Evolutionary conservation across 2,329 filamentous ascomycete species (phyloP).

Genomic region (Ophiocordyceps unilateralis): DNA sequence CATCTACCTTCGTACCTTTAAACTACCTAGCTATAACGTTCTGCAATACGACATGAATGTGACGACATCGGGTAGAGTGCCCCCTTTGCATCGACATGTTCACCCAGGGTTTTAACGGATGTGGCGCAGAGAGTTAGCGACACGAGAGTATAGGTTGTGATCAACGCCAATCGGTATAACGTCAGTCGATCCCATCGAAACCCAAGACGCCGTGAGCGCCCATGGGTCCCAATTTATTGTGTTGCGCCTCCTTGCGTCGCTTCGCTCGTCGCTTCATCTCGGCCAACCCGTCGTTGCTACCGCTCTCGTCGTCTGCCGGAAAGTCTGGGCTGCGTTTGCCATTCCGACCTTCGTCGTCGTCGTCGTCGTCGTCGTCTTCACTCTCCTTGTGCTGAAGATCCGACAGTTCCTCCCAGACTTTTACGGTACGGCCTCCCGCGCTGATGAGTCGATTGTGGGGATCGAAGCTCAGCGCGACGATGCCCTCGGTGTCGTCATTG

Average conservation of each 20-base stretch:
- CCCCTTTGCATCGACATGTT: too few species aligned
- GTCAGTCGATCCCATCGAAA: slow-evolving; percentile 28
- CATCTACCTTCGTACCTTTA: too few species aligned
- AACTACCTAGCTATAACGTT: too few species aligned
- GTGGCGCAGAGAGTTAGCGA: too few species aligned
- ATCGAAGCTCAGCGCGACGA: slow-evolving; percentile 71
- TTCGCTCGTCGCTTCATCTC: slow-evolving; percentile 29
- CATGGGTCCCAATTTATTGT: slow-evolving; percentile 27
- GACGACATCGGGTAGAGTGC: too few species aligned
- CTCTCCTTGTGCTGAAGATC: slow-evolving; percentile 25
- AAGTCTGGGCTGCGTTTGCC: slow-evolving; percentile 17
- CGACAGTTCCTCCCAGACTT: slow-evolving; percentile 81
- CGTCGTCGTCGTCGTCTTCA: slow-evolving; percentile 30
- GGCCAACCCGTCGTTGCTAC: slow-evolving; percentile 11
- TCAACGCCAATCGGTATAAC: too few species aligned
- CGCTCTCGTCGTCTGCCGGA: slow-evolving; percentile 16
- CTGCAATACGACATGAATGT: too few species aligned
- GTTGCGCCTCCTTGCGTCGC: slow-evolving; percentile 23
- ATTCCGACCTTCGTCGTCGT: slow-evolving; percentile 28
- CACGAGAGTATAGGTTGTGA: too few species aligned
- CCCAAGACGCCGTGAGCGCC: slow-evolving; percentile 33
- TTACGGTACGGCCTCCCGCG: slow-evolving; percentile 70
- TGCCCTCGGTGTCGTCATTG: slow-evolving; percentile 79
- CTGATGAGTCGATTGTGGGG: slow-evolving; percentile 74
- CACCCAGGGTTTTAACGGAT: too few species aligned